A percentile compares a stretch with the other conserved stretches of the same genome.
These are phyloP conservation scores for Agapanthus africanus DNA, from an alignment of 106 monocot species.

Conservation along the genomic window DNA sequence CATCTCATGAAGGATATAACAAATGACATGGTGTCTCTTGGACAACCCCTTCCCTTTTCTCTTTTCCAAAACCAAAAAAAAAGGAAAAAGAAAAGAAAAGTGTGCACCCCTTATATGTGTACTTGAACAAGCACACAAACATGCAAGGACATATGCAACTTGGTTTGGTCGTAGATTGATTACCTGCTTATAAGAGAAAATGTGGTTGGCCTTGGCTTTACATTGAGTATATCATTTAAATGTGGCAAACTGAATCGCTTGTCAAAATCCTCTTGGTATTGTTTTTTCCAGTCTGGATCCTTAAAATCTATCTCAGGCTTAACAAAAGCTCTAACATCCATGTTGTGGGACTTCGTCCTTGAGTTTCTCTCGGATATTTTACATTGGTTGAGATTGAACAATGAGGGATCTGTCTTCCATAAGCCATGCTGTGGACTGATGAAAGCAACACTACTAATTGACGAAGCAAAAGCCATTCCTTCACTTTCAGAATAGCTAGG, in stretches of 20 bases:
- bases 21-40: neutral
- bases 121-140: neutral
- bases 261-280: slow-evolving; percentile 53
- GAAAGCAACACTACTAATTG: slow-evolving; percentile 17
- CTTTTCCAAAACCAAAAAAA: too few relatives aligned
- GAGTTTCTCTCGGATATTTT: slow-evolving; percentile 16
- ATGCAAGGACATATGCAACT: neutral
- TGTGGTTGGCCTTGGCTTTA: slow-evolving; percentile 55
- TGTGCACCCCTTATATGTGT: too few relatives aligned
- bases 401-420: slow-evolving; percentile 6
- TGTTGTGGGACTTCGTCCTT: slow-evolving; percentile 7
- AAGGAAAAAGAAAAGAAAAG: too few relatives aligned
- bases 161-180: neutral
- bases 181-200: slow-evolving; percentile 61
- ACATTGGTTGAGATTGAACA: slow-evolving; percentile 2
- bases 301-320: slow-evolving; percentile 44
- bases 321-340: slow-evolving; percentile 24
- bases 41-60: neutral
- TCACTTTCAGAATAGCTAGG: too few relatives aligned
- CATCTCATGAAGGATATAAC: neutral
- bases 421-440: slow-evolving; percentile 16
- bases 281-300: slow-evolving; percentile 56
- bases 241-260: slow-evolving; percentile 58
- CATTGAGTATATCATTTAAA: slow-evolving; percentile 57
- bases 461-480: slow-evolving; percentile 32